Percentiles rank a stretch among this genome's conserved stretches.
Conservation (phyloP, 1,139 yeast species). For the Pichia sp. region DNA sequence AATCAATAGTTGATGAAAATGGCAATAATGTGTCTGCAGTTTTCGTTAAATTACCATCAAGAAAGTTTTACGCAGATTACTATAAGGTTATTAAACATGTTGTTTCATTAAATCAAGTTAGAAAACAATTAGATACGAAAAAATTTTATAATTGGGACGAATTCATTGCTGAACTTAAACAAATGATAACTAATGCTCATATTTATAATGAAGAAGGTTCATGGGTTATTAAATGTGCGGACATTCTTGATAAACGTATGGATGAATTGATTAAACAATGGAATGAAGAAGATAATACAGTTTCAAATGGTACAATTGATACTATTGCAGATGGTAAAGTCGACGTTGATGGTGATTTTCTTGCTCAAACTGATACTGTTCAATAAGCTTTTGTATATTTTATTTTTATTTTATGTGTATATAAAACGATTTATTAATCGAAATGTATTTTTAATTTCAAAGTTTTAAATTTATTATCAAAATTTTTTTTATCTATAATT, state of each 20-base stretch:
- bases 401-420: neutral
- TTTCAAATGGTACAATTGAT: neutral
- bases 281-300: conserved; percentile 10
- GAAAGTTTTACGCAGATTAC: conserved; percentile 77
- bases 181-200: conserved; percentile 78
- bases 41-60: conserved; percentile 65
- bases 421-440: neutral
- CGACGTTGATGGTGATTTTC: neutral
- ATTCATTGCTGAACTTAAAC: conserved; percentile 63
- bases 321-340: neutral
- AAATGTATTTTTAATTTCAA: neutral
- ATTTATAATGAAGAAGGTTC: conserved; percentile 91
- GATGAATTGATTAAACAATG: conserved; percentile 11
- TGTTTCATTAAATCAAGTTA: conserved; percentile 68
- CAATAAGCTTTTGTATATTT: neutral
- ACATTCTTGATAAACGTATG: conserved; percentile 45
- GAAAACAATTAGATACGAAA: conserved; percentile 49
- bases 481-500: neutral
- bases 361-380: too few species aligned
- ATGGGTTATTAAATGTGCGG: conserved; percentile 72
- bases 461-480: neutral
- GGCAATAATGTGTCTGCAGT: conserved; percentile 47
- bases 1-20: conserved; percentile 33
- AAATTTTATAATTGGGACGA: conserved; percentile 54
- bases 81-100: conserved; percentile 74